Evolutionary conservation across 192 early-diverging fungal genomes (phyloP).

Genomic region (Backusella sp.): DNA sequence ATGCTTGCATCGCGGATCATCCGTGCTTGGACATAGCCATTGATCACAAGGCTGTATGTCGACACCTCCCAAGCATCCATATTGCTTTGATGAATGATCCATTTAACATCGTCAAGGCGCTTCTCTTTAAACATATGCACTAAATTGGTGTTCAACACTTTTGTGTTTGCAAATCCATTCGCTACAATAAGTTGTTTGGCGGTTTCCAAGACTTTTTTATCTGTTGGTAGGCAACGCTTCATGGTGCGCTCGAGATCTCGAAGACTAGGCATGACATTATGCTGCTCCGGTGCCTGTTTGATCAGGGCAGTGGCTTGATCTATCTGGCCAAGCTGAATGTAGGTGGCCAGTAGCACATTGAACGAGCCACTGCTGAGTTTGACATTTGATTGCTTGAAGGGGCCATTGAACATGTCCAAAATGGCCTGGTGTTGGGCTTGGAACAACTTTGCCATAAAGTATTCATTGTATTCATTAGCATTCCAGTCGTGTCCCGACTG

Average conservation of each 20-base stretch:
- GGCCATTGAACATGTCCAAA: conserved; percentile 14
- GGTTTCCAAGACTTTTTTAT: conserved; percentile 6
- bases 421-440: conserved; percentile 28
- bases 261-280: conserved; percentile 19
- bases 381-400: not conserved
- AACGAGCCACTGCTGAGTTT: conserved; percentile 26
- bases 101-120: not conserved
- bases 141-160: conserved; percentile 22
- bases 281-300: not conserved
- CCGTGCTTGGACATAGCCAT: conserved; percentile 14
- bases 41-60: conserved; percentile 22
- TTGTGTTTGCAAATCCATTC: not conserved
- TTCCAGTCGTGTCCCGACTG: conserved; percentile 19
- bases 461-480: conserved; percentile 31
- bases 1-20: not conserved
- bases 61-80: conserved; percentile 14
- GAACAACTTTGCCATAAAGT: conserved; percentile 29
- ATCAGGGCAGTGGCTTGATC: conserved; percentile 21
- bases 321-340: conserved; percentile 14
- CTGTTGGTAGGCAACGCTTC: conserved; percentile 22
- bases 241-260: conserved; percentile 22
- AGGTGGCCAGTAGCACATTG: conserved; percentile 30
- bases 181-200: conserved; percentile 1
- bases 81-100: not conserved
- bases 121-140: conserved; percentile 22